Evolutionary conservation across 352 stramenopile genomes (phyloP), one percentile per base, ranked within the genome.

Genomic region (Phytophthora capsici): DNA sequence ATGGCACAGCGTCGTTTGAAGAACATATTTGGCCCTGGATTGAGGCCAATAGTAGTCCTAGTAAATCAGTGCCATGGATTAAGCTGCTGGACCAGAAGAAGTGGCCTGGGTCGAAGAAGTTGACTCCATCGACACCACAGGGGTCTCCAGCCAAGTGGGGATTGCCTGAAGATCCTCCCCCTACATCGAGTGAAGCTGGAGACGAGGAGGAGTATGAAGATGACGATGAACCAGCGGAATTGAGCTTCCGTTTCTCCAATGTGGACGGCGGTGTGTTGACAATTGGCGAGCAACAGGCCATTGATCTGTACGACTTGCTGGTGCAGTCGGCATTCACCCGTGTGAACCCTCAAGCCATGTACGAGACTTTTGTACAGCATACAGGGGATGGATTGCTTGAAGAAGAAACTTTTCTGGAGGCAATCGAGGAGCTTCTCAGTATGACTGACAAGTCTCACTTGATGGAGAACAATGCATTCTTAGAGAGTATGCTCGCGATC

Each of bases 341-440:
- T 30, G 59, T 94, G 4, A 68, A 75, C 47, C 77, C 86, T 3
- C 78, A 93, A 22, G 75, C 74, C 6, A 93, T 96, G 75, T 96
- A 94, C 54, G 86, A 94, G 46, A 94, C 85, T 13, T 94, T 96
- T 53, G 77, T 94, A 1, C 85, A 93, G 47, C 88, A 96, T 63
- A 96, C 88, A 10, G 81, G 82, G 8, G 88, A 96, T 38, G 88
- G 88, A 1, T 25, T 93, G 38, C 61, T 96, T 2, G 88, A 96
- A 64, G 86, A 94, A 73, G 82, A 92, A 14, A 94, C 86, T 22
- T 96, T 93, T 50, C 45, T 94, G 6, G 80, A 93, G 61, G 79
- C 84, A 0, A 80, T 96, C 32, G 82, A 94, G 57, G 86, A 94
- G 44, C 66, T 96, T 0, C 61, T 92, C 16, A 89, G 75, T 40